These are phyloP conservation scores for Aureobasidium sp. DNA, from an alignment of 2,329 filamentous ascomycete genomes.

Conservation along the genomic window DNA sequence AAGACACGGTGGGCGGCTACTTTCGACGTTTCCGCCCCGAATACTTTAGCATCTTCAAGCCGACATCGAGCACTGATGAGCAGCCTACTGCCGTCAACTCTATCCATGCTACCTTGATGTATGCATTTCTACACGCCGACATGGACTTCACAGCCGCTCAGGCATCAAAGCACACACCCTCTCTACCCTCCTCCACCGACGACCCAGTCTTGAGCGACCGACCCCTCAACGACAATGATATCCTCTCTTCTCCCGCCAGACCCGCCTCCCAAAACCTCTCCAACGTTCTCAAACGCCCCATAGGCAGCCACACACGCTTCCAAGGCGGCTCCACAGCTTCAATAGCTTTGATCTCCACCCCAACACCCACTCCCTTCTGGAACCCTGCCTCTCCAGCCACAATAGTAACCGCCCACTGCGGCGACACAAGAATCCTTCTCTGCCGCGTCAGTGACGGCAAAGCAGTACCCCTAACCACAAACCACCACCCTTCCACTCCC, in stretches of 20 bases:
- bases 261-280: conserved; percentile 30
- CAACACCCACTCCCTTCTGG: conserved; percentile 89
- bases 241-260: conserved; percentile 57
- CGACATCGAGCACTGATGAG: conserved; percentile 21
- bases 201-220: conserved; percentile 63
- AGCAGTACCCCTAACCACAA: conserved; percentile 72
- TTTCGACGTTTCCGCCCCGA: conserved; percentile 83
- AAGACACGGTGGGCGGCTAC: conserved; percentile 81
- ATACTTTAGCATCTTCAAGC: conserved; percentile 46
- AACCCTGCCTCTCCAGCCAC: conserved; percentile 80
- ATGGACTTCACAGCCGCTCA: conserved; percentile 90
- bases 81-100: conserved; percentile 30
- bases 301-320: conserved; percentile 69
- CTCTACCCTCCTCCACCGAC: conserved; percentile 20
- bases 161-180: conserved; percentile 55
- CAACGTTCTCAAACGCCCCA: conserved; percentile 44
- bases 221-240: conserved; percentile 76
- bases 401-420: conserved; percentile 79
- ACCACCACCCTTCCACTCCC: conserved; percentile 87
- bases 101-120: conserved; percentile 72
- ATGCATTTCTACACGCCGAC: conserved; percentile 89
- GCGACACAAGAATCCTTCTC: conserved; percentile 83
- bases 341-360: conserved; percentile 82
- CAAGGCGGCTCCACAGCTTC: conserved; percentile 91
- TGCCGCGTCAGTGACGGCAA: conserved; percentile 78